Base-by-base conservation (phyloP, 106 monocot species). In the Iris macrosiphon region DNA sequence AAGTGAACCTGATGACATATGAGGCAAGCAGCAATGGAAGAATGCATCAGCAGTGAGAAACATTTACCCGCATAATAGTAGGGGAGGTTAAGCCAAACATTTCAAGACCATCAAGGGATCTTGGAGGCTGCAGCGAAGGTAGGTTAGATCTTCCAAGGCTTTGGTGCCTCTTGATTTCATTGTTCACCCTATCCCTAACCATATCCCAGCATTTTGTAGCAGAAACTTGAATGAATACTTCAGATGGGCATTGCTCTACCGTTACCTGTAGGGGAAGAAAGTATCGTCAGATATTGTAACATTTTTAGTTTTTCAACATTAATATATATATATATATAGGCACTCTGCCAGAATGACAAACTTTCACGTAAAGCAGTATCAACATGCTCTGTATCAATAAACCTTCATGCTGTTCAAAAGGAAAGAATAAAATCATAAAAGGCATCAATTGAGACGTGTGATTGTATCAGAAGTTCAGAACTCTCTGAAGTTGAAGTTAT, bases 1-100 rank as follows among this genome's bases (percentile, higher is more conserved):
- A 13, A 35, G 38, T 9, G 22, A n/a, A 55, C 22, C 55, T 37
- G 27, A 14, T 38, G 38, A 55, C 33, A 55, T 2, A 22, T 32
- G 18, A 60, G 1, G 46, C 21, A 20, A 49, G 17, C 21, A 58
- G 16, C 30, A 45, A 33, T 23, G 43, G 10, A 2, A 8, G 0
- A 15, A 40, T 7, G 47, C 12, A 53, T 10, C 13, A 30, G 4
- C 48, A 40, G 1, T 12, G 14, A 20, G 0, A 19, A 33, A 33
- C 0, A 55, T 11, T 42, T 72, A 95, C 95, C 95, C 85, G 69
- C 32, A 76, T 66, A 14, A 80, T 85, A 24, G 72, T 17, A 13
- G 82, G 89, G 42, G 82, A 86, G 49, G 68, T 71, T 41, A 96
- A 80, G 12, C 95, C 95, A 79, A 89, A 86, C 95, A 96, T 89